phyloP scores from a whole-genome alignment of 2,329 filamentous ascomycete genomes.

The Hortaea werneckii region DNA sequence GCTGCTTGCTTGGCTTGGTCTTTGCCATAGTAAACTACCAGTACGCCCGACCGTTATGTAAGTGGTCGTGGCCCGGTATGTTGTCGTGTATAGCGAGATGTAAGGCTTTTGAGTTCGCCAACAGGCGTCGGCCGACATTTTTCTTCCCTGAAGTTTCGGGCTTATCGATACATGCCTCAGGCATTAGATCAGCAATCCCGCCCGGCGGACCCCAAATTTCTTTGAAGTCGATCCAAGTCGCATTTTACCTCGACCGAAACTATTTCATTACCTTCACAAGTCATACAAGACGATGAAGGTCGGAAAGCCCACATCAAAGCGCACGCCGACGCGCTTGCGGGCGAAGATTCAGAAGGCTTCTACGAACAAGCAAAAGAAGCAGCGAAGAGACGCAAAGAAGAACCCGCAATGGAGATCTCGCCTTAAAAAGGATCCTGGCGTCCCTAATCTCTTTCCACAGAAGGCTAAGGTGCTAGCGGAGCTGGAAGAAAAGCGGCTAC shows the following conservation, averaged over 20 bases:
- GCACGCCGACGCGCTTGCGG: constrained; percentile 74
- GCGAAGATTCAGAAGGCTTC: constrained; percentile 95
- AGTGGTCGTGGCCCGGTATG: too few relatives aligned
- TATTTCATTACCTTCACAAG: too few relatives aligned
- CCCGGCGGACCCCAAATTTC: too few relatives aligned
- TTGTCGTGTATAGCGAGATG: too few relatives aligned
- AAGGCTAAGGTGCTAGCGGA: constrained; percentile 92
- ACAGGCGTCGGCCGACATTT: too few relatives aligned
- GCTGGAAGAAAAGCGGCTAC: constrained; percentile 76
- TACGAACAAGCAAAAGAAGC: constrained; percentile 80
- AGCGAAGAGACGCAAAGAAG: constrained; percentile 82
- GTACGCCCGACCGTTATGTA: too few relatives aligned
- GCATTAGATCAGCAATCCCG: too few relatives aligned
- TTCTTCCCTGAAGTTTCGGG: too few relatives aligned
- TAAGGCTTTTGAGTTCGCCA: too few relatives aligned
- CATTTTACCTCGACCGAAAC: too few relatives aligned
- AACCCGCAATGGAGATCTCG: constrained; percentile 95
- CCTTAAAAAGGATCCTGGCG: constrained; percentile 94
- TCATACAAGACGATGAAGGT: constrained; percentile 25
- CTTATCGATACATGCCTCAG: too few relatives aligned
- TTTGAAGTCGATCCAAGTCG: too few relatives aligned
- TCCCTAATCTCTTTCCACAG: constrained; percentile 94
- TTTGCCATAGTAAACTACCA: background rate
- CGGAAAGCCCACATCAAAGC: constrained; percentile 78
- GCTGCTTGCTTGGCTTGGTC: background rate